Evolutionary conservation across 2,329 filamentous ascomycete species (phyloP).

Genomic region (Alternaria ethzedia): DNA sequence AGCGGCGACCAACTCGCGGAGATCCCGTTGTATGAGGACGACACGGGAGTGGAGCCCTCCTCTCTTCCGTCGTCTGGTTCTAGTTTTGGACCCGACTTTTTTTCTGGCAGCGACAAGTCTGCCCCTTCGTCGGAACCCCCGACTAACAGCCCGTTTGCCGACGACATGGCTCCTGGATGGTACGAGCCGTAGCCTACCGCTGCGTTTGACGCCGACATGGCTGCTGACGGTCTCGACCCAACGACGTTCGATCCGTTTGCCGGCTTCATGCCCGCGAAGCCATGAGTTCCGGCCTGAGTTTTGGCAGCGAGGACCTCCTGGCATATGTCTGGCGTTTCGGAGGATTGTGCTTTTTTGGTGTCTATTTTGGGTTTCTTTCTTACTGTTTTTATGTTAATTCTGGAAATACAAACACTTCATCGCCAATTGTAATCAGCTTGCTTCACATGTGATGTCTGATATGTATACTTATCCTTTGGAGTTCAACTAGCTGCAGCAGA

Average conservation of each 20-base stretch:
- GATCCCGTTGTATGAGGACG: not conserved
- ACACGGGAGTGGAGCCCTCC: not conserved
- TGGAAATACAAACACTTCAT: not conserved
- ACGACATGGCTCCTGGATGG: not conserved
- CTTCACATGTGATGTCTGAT: not conserved
- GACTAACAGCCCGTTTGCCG: not conserved
- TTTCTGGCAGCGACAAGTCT: not conserved
- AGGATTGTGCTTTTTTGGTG: not conserved
- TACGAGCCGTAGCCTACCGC: not conserved
- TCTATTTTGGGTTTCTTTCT: not conserved
- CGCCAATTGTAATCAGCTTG: not conserved
- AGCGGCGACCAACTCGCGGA: not conserved
- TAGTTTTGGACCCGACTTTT: not conserved
- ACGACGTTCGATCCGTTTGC: not conserved
- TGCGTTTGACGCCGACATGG: not conserved
- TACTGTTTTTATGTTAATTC: not conserved
- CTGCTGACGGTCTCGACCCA: not conserved
- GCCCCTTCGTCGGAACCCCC: not conserved
- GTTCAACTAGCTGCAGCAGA: not conserved
- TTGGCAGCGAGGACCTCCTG: not conserved
- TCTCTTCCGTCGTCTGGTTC: not conserved
- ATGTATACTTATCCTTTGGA: not conserved
- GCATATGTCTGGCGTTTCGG: not conserved
- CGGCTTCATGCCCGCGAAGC: not conserved
- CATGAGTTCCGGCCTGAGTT: not conserved